Percentiles rank a stretch among this genome's conserved stretches.
Evolutionary conservation across 441 rosid species (phyloP).

Genomic region (Gossypium trilobum): DNA sequence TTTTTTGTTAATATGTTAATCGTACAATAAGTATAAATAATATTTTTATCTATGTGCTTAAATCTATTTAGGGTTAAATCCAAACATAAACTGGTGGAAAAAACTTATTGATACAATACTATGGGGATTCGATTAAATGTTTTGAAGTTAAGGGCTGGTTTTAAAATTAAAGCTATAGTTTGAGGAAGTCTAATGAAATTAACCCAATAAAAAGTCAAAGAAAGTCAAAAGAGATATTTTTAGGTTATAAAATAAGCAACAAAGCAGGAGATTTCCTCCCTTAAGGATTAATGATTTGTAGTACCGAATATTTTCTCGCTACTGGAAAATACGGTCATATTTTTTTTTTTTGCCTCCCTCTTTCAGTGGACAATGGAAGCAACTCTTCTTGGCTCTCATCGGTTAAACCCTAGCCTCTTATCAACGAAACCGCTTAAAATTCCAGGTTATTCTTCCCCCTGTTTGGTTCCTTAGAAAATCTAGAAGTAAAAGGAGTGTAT

Average conservation of each 20-base stretch:
- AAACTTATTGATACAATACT: too few species aligned
- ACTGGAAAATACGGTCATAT: neutral
- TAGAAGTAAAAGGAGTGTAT: neutral
- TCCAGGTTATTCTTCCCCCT: conserved; percentile 22
- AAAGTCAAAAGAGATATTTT: neutral
- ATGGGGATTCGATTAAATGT: too few species aligned
- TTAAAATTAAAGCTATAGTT: too few species aligned
- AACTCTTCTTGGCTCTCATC: conserved; percentile 20
- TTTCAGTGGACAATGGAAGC: conserved; percentile 31
- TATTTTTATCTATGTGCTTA: too few species aligned
- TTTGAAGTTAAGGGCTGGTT: too few species aligned
- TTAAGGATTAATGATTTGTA: neutral
- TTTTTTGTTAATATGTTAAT: too few species aligned
- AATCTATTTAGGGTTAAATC: too few species aligned
- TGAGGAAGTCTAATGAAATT: too few species aligned
- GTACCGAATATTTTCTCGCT: neutral
- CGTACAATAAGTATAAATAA: too few species aligned
- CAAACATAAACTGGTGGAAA: too few species aligned
- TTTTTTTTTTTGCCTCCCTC: neutral
- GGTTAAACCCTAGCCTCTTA: conserved; percentile 18
- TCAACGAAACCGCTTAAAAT: conserved; percentile 11
- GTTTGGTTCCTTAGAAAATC: conserved; percentile 12
- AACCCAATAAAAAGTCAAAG: neutral
- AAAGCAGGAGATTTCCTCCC: neutral
- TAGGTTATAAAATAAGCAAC: conserved; percentile 6